Evolutionary conservation across 2,329 filamentous ascomycete genomes (phyloP), one percentile per base, ranked within the genome.

Genomic region (Annulohypoxylon truncatum): DNA sequence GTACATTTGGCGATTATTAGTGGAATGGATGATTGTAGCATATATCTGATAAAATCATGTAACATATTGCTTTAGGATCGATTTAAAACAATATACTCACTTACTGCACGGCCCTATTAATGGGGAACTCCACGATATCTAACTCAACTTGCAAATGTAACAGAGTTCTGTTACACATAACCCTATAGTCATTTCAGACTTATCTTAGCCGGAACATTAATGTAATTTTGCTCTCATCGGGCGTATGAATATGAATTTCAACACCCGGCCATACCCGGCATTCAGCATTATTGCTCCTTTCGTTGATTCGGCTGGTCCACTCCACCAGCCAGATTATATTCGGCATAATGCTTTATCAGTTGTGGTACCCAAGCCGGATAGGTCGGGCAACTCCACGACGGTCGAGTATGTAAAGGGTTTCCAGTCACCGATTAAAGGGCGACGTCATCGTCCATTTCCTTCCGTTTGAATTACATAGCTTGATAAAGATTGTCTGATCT

Each of bases 381-480:
- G 12, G 9, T 31, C n/a, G n/a, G n/a, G n/a, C n/a, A n/a, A n/a
- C n/a, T n/a, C n/a, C n/a, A n/a, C n/a, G n/a, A n/a, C n/a, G n/a
- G n/a, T n/a, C n/a, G n/a, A n/a, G n/a, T n/a, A n/a, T n/a, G n/a
- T n/a, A n/a, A n/a, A 20, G 9, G 7, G n/a, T 50, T n/a, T 9
- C 56, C 35, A 60, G 29, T 53, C 22, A 46, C n/a, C 12, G 18
- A 22, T 18, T 26, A 24, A 15, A 20, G 40, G 28, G n/a, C 28
- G 15, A 60, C 56, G 56, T 60, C 56, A 60, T 44, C 38, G 46
- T 8, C n/a, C 28, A 33, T 29, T 18, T 48, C 29, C 35, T 54
- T 53, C 8, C 24, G 35, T 28, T 44, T 18, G 33, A 35, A 5
- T 57, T 57, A n/a, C n/a, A n/a, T 2, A 48, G 40, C 29, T 48